Evolutionary conservation across 768 basidiomycete genomes (phyloP).

Genomic region (Fomitopsis serialis): DNA sequence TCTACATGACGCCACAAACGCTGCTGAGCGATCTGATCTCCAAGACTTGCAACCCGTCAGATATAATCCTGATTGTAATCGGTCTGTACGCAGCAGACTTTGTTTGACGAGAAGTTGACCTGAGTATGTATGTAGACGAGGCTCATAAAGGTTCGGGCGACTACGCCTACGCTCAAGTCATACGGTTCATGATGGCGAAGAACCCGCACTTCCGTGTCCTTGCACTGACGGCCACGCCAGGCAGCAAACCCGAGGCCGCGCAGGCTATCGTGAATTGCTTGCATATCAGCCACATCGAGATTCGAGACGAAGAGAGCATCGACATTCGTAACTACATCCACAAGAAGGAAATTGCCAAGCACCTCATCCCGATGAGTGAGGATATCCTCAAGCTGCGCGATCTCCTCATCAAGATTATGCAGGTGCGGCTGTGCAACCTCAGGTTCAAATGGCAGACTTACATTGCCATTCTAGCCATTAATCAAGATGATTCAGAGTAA

Average conservation of each 20-base stretch:
- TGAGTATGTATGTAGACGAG: slow-evolving; percentile 56
- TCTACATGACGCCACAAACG: slow-evolving; percentile 97
- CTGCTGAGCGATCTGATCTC: slow-evolving; percentile 78
- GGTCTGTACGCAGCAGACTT: slow-evolving; percentile 37
- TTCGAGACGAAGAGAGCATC: slow-evolving; percentile 84
- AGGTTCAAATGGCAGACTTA: slow-evolving; percentile 1
- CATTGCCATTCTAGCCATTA: slow-evolving; percentile 23
- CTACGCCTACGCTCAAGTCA: slow-evolving; percentile 86
- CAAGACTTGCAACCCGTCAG: slow-evolving; percentile 68
- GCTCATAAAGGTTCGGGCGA: slow-evolving; percentile 93
- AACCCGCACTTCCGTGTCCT: slow-evolving; percentile 92
- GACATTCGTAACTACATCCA: slow-evolving; percentile 85
- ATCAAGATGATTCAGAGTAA: slow-evolving; percentile 29
- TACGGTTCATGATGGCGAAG: slow-evolving; percentile 88
- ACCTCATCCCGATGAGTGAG: slow-evolving; percentile 69
- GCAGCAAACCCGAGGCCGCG: slow-evolving; percentile 77
- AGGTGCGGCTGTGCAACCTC: slow-evolving; percentile 38
- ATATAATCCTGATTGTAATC: slow-evolving; percentile 84
- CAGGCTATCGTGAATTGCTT: slow-evolving; percentile 88
- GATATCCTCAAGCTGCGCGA: slow-evolving; percentile 63
- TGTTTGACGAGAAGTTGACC: neutral
- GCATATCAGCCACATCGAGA: slow-evolving; percentile 93
- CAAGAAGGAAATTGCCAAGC: slow-evolving; percentile 80
- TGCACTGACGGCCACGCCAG: slow-evolving; percentile 95
- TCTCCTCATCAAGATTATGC: slow-evolving; percentile 67